phyloP scores from a whole-genome alignment of 148 eudicot genomes.

The Fagopyrum tataricum region DNA sequence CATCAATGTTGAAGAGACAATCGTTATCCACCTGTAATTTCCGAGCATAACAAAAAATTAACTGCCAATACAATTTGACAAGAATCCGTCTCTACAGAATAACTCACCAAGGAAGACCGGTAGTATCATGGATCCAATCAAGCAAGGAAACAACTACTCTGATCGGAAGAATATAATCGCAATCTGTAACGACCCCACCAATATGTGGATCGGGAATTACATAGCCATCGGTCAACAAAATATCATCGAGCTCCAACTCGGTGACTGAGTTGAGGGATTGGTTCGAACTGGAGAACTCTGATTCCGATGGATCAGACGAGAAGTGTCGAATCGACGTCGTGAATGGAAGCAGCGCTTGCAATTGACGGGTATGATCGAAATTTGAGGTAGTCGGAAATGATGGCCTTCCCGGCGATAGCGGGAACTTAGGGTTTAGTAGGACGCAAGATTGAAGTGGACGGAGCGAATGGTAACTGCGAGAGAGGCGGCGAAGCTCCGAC shows the following conservation, averaged over 20 bases:
- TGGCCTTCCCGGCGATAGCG: not conserved
- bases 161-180: slow-evolving; percentile 46
- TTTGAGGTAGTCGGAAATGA: not conserved
- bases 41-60: not conserved
- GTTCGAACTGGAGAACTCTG: slow-evolving; percentile 12
- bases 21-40: slow-evolving; percentile 58
- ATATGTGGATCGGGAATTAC: slow-evolving; percentile 10
- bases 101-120: slow-evolving; percentile 72
- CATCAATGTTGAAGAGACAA: slow-evolving; percentile 57
- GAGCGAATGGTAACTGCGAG: not conserved
- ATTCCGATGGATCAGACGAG: slow-evolving; percentile 22
- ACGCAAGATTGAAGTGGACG: slow-evolving; percentile 11
- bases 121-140: slow-evolving; percentile 44
- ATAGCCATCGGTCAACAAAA: slow-evolving; percentile 28
- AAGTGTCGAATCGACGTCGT: slow-evolving; percentile 25
- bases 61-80: not conserved
- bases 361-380: not conserved
- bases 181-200: slow-evolving; percentile 6
- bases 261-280: slow-evolving; percentile 25
- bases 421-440: slow-evolving; percentile 7
- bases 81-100: not conserved
- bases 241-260: slow-evolving; percentile 28
- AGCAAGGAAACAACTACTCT: slow-evolving; percentile 38
- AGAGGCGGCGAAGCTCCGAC: slow-evolving; percentile 23
- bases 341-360: not conserved